phyloP scores from a whole-genome alignment of 164 flowering plant species.

The Warburgia ugandensis region DNA sequence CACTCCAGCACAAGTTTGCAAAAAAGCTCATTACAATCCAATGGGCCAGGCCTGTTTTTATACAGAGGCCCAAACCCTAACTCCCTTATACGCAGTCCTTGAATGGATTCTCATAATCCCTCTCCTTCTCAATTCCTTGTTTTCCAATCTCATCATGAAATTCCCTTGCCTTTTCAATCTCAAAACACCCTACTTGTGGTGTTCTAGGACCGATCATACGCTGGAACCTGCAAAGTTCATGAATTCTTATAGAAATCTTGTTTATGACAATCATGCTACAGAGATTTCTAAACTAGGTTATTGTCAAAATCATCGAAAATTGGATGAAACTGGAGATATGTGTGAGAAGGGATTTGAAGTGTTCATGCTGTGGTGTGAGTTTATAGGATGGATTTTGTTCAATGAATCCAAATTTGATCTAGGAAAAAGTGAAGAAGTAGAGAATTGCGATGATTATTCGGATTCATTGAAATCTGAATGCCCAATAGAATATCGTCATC shows the following conservation, averaged over 20 bases:
- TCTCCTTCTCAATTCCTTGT: conserved; percentile 74
- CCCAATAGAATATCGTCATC: conserved; percentile 15
- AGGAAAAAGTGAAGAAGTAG: conserved; percentile 15
- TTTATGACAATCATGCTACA: conserved; percentile 65
- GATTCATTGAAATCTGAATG: conserved; percentile 29
- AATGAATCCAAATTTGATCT: conserved; percentile 29
- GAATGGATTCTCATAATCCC: conserved; percentile 79
- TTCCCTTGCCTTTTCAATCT: conserved; percentile 77
- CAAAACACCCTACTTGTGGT: conserved; percentile 72
- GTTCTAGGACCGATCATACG: conserved; percentile 63
- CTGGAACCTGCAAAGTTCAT: conserved; percentile 29
- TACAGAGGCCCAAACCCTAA: no score
- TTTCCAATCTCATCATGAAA: conserved; percentile 61
- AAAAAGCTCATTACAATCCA: no score
- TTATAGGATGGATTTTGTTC: conserved; percentile 29
- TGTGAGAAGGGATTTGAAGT: conserved; percentile 51
- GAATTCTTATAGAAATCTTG: conserved; percentile 35
- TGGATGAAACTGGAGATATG: conserved; percentile 48
- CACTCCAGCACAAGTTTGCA: no score
- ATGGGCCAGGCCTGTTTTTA: no score
- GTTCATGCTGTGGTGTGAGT: conserved; percentile 64
- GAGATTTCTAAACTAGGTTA: conserved; percentile 74
- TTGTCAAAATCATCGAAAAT: conserved; percentile 50
- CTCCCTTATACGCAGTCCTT: conserved; percentile 59
- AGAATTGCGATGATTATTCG: conserved; percentile 8